These are phyloP conservation scores for Lanmaoa pseudosensibilis DNA, from an alignment of 768 basidiomycete species.

Conservation along the genomic window DNA sequence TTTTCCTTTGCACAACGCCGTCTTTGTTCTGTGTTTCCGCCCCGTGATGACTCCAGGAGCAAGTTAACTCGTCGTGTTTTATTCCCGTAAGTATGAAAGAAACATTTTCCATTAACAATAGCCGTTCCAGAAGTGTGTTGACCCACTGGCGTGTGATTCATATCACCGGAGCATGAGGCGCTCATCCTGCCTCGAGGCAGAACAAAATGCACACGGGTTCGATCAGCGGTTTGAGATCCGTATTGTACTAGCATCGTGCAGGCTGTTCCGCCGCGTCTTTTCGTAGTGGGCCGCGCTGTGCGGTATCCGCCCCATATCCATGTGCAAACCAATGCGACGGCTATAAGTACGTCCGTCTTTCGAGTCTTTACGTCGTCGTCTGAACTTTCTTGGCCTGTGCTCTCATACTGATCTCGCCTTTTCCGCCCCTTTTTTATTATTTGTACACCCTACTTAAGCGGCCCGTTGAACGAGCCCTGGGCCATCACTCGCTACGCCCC, in stretches of 20 bases:
- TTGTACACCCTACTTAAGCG: constrained; percentile 6
- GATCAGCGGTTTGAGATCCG: not conserved
- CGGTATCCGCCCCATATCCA: constrained; percentile 17
- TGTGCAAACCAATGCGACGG: constrained; percentile 4
- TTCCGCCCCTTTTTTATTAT: constrained; percentile 4
- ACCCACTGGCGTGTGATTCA: not conserved
- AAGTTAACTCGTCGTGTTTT: not conserved
- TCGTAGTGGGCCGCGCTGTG: constrained; percentile 13
- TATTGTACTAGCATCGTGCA: not conserved
- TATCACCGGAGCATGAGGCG: constrained; percentile 7
- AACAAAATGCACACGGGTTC: constrained; percentile 2
- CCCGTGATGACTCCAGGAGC: not conserved
- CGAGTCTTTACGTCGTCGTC: constrained; percentile 1
- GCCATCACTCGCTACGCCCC: not conserved
- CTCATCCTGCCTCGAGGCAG: constrained; percentile 17
- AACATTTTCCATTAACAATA: not conserved
- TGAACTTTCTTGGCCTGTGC: not conserved
- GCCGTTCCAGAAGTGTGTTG: not conserved
- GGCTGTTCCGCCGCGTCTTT: not conserved
- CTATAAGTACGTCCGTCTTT: constrained; percentile 19
- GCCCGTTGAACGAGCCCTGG: constrained; percentile 27
- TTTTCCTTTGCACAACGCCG: too few species aligned
- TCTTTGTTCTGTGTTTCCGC: too few species aligned
- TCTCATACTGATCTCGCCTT: not conserved
- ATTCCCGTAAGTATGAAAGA: not conserved